Evolutionary conservation across 2,329 filamentous ascomycete genomes (phyloP).

Genomic region (Botrytis elliptica): DNA sequence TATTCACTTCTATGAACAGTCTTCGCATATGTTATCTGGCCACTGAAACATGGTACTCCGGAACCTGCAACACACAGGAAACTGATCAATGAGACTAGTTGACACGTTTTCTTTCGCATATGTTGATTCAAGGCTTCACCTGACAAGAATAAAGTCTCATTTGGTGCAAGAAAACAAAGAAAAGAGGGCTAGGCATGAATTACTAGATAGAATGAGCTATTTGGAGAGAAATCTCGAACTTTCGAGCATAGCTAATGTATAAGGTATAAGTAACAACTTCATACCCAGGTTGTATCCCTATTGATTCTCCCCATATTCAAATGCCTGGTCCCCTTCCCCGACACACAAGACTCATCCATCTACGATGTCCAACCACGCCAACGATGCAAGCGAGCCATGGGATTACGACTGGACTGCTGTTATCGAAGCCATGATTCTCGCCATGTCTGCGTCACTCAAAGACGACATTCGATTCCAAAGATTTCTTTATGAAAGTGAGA

Average conservation of each 20-base stretch:
- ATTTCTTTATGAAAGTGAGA: not conserved
- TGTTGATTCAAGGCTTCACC: not conserved
- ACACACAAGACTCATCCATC: not conserved
- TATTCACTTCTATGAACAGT: not conserved
- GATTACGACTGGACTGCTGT: not conserved
- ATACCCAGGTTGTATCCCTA: too few relatives aligned
- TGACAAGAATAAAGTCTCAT: not conserved
- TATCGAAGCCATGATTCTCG: not conserved
- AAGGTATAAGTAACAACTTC: not conserved
- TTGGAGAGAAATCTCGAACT: not conserved
- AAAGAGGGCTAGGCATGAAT: not conserved
- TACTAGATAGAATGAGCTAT: not conserved
- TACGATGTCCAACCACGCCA: not conserved
- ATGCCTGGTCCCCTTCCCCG: not conserved
- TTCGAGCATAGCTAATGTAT: accelerated
- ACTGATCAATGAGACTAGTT: not conserved
- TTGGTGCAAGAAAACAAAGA: not conserved
- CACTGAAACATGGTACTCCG: not conserved
- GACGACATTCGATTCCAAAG: not conserved
- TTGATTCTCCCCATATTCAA: too few relatives aligned
- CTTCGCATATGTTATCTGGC: not conserved
- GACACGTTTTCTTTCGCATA: not conserved
- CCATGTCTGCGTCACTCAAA: not conserved
- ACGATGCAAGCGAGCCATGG: not conserved
- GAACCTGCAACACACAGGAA: not conserved